These are phyloP conservation scores for Fraxinus sp. DNA, from an alignment of 305 asterid species.

Conservation along the genomic window DNA sequence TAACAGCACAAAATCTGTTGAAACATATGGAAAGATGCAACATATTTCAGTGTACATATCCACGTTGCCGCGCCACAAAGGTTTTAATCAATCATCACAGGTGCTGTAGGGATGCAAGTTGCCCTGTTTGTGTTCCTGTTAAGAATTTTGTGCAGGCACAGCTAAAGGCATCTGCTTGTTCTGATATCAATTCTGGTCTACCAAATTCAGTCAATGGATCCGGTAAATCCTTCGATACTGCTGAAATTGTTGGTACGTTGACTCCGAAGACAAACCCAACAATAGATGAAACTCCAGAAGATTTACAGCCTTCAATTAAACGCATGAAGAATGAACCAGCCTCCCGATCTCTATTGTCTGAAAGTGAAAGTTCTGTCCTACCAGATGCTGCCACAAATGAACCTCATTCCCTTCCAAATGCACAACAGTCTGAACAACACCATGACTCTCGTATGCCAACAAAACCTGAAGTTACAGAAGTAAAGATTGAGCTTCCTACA, in stretches of 20 bases:
- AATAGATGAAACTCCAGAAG: conserved; percentile 53
- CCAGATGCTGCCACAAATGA: conserved; percentile 43
- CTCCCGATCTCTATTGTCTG: conserved; percentile 43
- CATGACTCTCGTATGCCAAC: conserved; percentile 33
- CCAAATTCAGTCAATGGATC: conserved; percentile 48
- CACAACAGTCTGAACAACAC: conserved; percentile 37
- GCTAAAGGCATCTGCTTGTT: conserved; percentile 41
- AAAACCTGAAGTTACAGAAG: conserved; percentile 51
- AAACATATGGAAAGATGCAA: conserved; percentile 68
- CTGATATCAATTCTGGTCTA: conserved; percentile 46
- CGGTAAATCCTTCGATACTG: conserved; percentile 45
- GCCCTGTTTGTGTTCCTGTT: conserved; percentile 91
- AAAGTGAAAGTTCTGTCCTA: conserved; percentile 40
- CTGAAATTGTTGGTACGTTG: conserved; percentile 46
- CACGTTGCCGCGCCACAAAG: conserved; percentile 62
- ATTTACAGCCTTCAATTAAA: conserved; percentile 63
- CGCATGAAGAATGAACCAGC: conserved; percentile 74
- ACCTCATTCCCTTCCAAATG: conserved; percentile 35
- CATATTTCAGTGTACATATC: conserved; percentile 48
- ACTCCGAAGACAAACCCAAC: conserved; percentile 36
- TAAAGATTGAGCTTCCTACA: conserved; percentile 55
- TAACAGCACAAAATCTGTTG: conserved; percentile 59
- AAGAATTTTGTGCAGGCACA: conserved; percentile 59
- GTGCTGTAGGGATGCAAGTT: conserved; percentile 58
- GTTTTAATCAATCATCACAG: conserved; percentile 50